Evolutionary conservation across 169 alveolate genomes (phyloP).

Genomic region (Plasmodium knowlesi): DNA sequence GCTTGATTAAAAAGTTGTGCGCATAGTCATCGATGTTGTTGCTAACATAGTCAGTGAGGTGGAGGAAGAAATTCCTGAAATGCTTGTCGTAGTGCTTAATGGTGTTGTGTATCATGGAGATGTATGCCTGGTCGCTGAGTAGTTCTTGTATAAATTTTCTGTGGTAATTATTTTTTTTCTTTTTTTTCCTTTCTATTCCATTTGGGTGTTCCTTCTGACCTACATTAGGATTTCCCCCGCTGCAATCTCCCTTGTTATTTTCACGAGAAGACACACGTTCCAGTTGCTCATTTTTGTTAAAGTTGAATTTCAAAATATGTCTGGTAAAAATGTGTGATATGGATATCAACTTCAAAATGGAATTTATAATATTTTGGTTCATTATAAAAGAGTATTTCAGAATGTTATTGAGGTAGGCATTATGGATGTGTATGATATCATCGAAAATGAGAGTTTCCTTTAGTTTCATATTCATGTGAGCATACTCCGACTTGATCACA

Average conservation of each 20-base stretch:
- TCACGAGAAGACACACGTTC: constrained; percentile 11
- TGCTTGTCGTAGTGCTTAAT: constrained; percentile 72
- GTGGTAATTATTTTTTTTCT: constrained; percentile 30
- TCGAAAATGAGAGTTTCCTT: constrained; percentile 68
- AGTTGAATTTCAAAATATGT: constrained; percentile 76
- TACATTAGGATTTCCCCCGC: neutral
- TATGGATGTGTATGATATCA: constrained; percentile 72
- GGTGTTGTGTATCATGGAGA: constrained; percentile 70
- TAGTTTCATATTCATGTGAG: constrained; percentile 44
- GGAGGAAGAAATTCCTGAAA: constrained; percentile 49
- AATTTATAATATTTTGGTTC: constrained; percentile 66
- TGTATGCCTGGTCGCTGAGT: constrained; percentile 63
- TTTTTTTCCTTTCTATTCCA: neutral
- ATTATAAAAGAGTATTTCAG: constrained; percentile 69
- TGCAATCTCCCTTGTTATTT: neutral
- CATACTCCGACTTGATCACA: constrained; percentile 75
- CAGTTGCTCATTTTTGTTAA: constrained; percentile 43
- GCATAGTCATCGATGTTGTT: constrained; percentile 76
- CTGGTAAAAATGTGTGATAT: constrained; percentile 77
- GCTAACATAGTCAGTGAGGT: constrained; percentile 58
- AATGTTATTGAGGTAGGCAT: constrained; percentile 75
- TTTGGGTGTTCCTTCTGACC: neutral
- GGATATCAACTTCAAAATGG: constrained; percentile 72
- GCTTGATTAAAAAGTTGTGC: constrained; percentile 63
- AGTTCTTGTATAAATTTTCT: constrained; percentile 51